A percentile compares a stretch with the other conserved stretches of the same genome.
phyloP scores from a whole-genome alignment of 192 early-diverging fungal genomes.

The Coemansia guatemalensis region DNA sequence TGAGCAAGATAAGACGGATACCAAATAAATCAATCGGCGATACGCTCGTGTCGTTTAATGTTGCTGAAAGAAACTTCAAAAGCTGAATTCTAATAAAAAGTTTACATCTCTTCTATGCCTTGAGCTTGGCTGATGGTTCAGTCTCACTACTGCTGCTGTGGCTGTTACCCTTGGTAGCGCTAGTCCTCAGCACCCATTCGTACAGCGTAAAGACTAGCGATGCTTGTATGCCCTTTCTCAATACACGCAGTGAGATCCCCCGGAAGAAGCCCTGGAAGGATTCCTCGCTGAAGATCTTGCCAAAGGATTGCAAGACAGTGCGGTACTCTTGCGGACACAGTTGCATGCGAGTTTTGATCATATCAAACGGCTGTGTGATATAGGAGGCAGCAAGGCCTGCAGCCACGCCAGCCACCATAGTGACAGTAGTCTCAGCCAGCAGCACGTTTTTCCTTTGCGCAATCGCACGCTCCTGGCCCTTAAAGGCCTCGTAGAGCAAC shows the following conservation, averaged over 20 bases:
- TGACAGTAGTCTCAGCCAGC: constrained; percentile 59
- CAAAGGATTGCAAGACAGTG: constrained; percentile 41
- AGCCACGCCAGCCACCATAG: constrained; percentile 62
- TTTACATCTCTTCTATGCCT: constrained; percentile 8
- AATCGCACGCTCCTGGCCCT: constrained; percentile 48
- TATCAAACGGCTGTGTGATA: constrained; percentile 91
- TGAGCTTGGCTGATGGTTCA: constrained; percentile 11
- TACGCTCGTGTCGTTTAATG: neutral
- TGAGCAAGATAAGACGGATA: neutral
- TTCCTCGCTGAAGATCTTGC: constrained; percentile 65
- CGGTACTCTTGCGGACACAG: constrained; percentile 73
- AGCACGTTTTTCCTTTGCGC: constrained; percentile 35
- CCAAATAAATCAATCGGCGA: neutral
- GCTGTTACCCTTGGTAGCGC: constrained; percentile 1
- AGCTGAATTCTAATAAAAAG: neutral
- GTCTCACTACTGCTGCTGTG: neutral
- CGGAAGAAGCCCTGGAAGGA: constrained; percentile 76
- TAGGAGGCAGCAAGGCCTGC: constrained; percentile 75
- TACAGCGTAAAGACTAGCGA: constrained; percentile 94
- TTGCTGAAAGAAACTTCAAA: neutral
- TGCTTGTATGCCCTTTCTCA: constrained; percentile 80
- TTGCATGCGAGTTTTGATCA: constrained; percentile 93
- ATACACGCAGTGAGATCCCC: constrained; percentile 76
- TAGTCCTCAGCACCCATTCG: constrained; percentile 58
- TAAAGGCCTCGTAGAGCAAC: constrained; percentile 81